Percentiles rank a stretch among this genome's conserved stretches.
phyloP scores from a whole-genome alignment of 2,329 filamentous ascomycete species.

The Amylocarpus encephaloides region DNA sequence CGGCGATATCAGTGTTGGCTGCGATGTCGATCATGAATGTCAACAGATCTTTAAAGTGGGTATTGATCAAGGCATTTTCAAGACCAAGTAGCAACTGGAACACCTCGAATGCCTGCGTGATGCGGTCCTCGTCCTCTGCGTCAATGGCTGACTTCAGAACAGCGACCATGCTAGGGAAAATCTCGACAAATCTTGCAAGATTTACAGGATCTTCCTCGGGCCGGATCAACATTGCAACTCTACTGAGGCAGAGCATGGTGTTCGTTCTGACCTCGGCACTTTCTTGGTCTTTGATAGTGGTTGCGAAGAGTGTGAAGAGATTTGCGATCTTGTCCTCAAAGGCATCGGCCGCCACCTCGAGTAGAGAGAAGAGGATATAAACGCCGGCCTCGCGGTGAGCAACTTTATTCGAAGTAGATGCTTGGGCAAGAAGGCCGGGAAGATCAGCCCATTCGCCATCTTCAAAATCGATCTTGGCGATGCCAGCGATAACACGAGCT shows the following conservation, averaged over 20 bases:
- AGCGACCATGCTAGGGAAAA: slow-evolving; percentile 81
- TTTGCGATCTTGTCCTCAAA: slow-evolving; percentile 76
- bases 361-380: slow-evolving; percentile 86
- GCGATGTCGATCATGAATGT: slow-evolving; percentile 90
- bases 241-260: slow-evolving; percentile 83
- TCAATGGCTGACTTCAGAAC: slow-evolving; percentile 82
- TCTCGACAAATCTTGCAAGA: slow-evolving; percentile 67
- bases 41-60: slow-evolving; percentile 83
- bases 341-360: slow-evolving; percentile 79
- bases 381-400: slow-evolving; percentile 83
- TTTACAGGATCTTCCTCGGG: slow-evolving; percentile 75
- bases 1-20: slow-evolving; percentile 67
- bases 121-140: slow-evolving; percentile 75
- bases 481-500: slow-evolving; percentile 78
- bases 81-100: slow-evolving; percentile 93
- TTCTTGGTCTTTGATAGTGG: slow-evolving; percentile 83
- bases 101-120: slow-evolving; percentile 88
- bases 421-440: slow-evolving; percentile 70
- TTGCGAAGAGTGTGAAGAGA: slow-evolving; percentile 76
- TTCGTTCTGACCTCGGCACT: slow-evolving; percentile 92
- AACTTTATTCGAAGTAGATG: slow-evolving; percentile 67
- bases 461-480: slow-evolving; percentile 80
- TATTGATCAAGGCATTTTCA: slow-evolving; percentile 74
- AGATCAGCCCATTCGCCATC: slow-evolving; percentile 82
- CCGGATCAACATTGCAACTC: slow-evolving; percentile 80